Conservation (phyloP, 306 rosid genomes). For the Arachis hypogaea region DNA sequence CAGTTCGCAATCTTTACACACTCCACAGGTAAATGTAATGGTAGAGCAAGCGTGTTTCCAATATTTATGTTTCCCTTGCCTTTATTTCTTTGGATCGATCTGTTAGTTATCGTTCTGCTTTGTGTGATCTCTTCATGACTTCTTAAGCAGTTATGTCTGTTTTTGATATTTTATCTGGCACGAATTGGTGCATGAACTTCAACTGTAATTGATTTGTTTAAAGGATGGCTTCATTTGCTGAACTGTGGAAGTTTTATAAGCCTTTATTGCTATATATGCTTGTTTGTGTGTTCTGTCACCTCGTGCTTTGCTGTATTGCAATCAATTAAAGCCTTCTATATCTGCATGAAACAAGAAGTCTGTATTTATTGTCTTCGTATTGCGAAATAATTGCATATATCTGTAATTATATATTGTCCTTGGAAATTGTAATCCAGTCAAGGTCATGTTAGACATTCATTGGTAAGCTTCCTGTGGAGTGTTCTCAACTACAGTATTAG, state of each 20-base stretch:
- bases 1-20: constrained; percentile 90
- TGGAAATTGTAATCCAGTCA: too few relatives aligned
- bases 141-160: background rate
- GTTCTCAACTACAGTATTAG: background rate
- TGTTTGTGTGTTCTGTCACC: background rate
- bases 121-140: constrained; percentile 29
- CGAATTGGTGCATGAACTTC: constrained; percentile 14
- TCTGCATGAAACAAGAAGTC: background rate
- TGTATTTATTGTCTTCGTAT: background rate
- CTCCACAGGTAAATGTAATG: constrained; percentile 77
- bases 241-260: background rate
- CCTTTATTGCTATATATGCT: constrained; percentile 12
- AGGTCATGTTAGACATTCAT: constrained; percentile 1
- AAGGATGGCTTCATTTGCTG: constrained; percentile 7
- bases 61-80: background rate
- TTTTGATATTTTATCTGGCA: constrained; percentile 26
- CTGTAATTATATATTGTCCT: background rate
- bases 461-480: background rate
- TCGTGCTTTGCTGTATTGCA: background rate
- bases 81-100: constrained; percentile 16
- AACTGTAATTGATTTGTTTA: constrained; percentile 14
- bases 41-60: constrained; percentile 19
- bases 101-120: constrained; percentile 13
- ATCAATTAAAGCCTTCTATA: background rate
- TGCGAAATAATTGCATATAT: background rate